Conservation (phyloP, 805 yeast genomes). For the Barnettozyma californica region DNA sequence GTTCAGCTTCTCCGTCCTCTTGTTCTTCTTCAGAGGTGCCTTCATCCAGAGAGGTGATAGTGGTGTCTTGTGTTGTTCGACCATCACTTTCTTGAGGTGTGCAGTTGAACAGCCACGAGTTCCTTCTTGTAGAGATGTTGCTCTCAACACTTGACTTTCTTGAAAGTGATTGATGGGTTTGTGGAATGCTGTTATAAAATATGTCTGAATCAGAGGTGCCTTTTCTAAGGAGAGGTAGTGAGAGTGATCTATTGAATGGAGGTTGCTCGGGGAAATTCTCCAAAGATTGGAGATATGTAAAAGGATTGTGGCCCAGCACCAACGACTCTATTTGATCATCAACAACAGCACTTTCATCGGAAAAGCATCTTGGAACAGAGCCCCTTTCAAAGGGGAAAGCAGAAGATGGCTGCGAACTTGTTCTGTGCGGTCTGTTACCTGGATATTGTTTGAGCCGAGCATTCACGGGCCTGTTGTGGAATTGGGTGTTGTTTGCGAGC, state of each 20-base stretch:
- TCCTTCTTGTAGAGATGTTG: background rate
- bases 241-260: slow-evolving; percentile 5
- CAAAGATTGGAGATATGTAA: background rate
- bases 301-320: background rate
- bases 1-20: background rate
- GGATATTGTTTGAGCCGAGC: slow-evolving; percentile 5
- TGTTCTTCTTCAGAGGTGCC: background rate
- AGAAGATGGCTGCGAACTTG: slow-evolving; percentile 1
- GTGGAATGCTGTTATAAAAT: background rate
- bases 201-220: background rate
- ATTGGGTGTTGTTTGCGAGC: slow-evolving; percentile 3
- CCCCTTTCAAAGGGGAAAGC: background rate
- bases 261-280: background rate
- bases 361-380: background rate
- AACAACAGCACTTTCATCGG: background rate
- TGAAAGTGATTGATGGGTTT: background rate
- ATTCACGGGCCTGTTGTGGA: slow-evolving; percentile 3
- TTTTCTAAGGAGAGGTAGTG: background rate
- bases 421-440: background rate
- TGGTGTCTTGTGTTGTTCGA: background rate
- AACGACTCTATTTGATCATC: background rate
- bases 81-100: background rate
- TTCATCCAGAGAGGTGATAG: background rate
- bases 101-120: slow-evolving; percentile 7
- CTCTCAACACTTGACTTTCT: slow-evolving; percentile 3